phyloP scores from a whole-genome alignment of 495 filamentous ascomycete species.

The Penicillium steckii region DNA sequence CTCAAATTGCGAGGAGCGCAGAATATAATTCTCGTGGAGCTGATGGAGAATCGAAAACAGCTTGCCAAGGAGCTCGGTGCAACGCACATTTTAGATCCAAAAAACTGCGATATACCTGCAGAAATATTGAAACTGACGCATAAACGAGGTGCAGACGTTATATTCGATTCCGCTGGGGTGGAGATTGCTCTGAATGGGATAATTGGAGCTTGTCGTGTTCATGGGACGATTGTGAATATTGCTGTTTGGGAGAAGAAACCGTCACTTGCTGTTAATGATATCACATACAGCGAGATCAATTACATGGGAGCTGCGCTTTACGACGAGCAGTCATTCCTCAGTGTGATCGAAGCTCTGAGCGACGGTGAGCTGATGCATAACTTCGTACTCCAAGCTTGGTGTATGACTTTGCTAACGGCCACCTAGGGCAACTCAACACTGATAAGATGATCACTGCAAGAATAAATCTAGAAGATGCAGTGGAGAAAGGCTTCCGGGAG shows the following conservation, averaged over 20 bases:
- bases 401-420: no score
- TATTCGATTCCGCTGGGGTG: constrained; percentile 60
- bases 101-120: constrained; percentile 48
- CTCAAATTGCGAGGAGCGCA: constrained; percentile 46
- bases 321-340: constrained; percentile 51
- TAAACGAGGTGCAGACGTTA: constrained; percentile 44
- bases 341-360: constrained; percentile 54
- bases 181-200: constrained; percentile 49
- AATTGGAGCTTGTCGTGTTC: no score
- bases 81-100: constrained; percentile 54
- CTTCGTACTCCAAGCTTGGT: no score
- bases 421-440: no score
- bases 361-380: no score
- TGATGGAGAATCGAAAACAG: constrained; percentile 45
- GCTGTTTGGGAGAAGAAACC: constrained; percentile 59
- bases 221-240: constrained; percentile 61
- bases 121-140: constrained; percentile 16
- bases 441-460: constrained; percentile 58
- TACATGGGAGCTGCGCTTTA: constrained; percentile 54
- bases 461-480: constrained; percentile 52
- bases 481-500: constrained; percentile 55
- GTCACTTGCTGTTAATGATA: constrained; percentile 45
- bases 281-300: constrained; percentile 46
- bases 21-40: constrained; percentile 55
- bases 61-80: constrained; percentile 55